These are phyloP conservation scores for peach (Prunus persica) DNA, from an alignment of 306 rosid genomes.

Conservation along the genomic window Prunus_persica_NCBIv2 NC_034015.1:16304001-16304500, in stretches of 20 bases:
- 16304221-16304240: conserved; percentile 25
- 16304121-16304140: conserved; percentile 23
- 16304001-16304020: conserved; percentile 32
- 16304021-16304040: conserved; percentile 32
- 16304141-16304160: conserved; percentile 36
- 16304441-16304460: conserved; percentile 36
- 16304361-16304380: not conserved
- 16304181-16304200: conserved; percentile 15
- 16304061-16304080: conserved; percentile 38
- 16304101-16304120: not conserved
- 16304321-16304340: conserved; percentile 25
- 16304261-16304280: conserved; percentile 5
- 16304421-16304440: not conserved
- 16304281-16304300: not conserved
- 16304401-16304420: not conserved
- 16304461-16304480: conserved; percentile 29
- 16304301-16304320: not conserved
- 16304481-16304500: not conserved
- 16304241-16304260: conserved; percentile 27
- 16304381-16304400: conserved; percentile 21
- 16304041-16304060: conserved; percentile 7
- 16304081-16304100: conserved; percentile 23
- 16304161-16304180: not conserved
- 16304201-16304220: conserved; percentile 36
- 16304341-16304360: conserved; percentile 1